These are phyloP conservation scores for Hyphopichia fennica DNA, from an alignment of 1,139 yeast species.

Conservation along the genomic window DNA sequence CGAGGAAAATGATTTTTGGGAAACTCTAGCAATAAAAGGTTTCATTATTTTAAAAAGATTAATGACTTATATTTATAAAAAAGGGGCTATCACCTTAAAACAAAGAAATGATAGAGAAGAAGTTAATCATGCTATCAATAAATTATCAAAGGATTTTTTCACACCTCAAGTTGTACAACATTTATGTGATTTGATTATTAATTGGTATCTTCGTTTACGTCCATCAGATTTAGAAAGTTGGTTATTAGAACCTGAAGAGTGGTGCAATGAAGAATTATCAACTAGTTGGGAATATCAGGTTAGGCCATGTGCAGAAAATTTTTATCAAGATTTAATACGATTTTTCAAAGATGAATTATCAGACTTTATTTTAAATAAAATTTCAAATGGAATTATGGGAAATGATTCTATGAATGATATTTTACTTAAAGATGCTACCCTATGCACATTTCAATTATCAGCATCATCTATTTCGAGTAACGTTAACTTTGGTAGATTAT, in stretches of 20 bases:
- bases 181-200: constrained; percentile 65
- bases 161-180: constrained; percentile 54
- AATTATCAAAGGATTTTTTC: constrained; percentile 56
- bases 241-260: constrained; percentile 87
- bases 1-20: constrained; percentile 71
- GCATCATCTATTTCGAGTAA: constrained; percentile 62
- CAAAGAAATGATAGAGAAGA: constrained; percentile 63
- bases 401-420: constrained; percentile 48
- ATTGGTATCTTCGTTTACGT: constrained; percentile 70
- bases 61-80: constrained; percentile 60
- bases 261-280: constrained; percentile 79
- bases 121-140: constrained; percentile 53
- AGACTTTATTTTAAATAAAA: constrained; percentile 61
- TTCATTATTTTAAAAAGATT: constrained; percentile 64
- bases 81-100: constrained; percentile 67
- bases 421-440: constrained; percentile 72
- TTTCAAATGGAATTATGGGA: constrained; percentile 50
- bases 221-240: constrained; percentile 80
- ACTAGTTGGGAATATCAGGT: constrained; percentile 82
- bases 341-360: constrained; percentile 63
- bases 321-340: constrained; percentile 72
- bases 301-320: constrained; percentile 84
- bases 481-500: constrained; percentile 62
- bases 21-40: constrained; percentile 69
- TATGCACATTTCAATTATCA: constrained; percentile 80